Evolutionary conservation across 1,284 basidiomycete genomes (phyloP), one percentile per base, ranked within the genome.

Genomic region (Sporisorium scitamineum): DNA sequence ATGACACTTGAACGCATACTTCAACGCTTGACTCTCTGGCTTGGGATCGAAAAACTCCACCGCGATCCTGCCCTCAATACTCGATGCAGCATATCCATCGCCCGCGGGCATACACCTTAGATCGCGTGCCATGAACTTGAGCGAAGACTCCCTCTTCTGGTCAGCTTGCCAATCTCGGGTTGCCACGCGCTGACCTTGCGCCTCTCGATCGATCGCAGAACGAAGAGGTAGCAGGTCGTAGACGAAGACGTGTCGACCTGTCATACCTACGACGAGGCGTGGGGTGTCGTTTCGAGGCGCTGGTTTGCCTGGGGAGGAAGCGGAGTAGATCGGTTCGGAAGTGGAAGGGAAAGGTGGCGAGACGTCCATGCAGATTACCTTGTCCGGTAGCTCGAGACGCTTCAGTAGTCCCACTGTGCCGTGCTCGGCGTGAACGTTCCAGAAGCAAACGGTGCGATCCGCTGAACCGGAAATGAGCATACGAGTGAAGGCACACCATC

Each of bases 1-100:
- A 84, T 99, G 96, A 79, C 95, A 97, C 84, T 98, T 95, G 90
- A 98, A 99, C 2, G 97, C 97, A 85, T 99, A 99, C 86, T 97
- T 97, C 85, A 93, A 92, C 42, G 78, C 76, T 85, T 97, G 94
- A 0, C 89, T 88, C 26, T 90, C 89, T 0, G 90, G 88, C 11
- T 90, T 90, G 2, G 93, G 90, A 78, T 97, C 94, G 82, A 98
- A 95, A 86, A 97, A 98, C 85, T 99, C 97, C 45, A 99, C 95
- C 0, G 95, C 94, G 61, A 99, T 95, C 42, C 96, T 90, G 0
- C 96, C 96, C 85, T 99, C 97, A 18, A 97, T 94, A 0, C 94
- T 96, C 0, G 92, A 93, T 0, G 92, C 94, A 1, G 95, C 94
- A 86, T 94, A 99, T 10, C 96, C 95, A 87, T 95, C 90, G 0